Base-by-base conservation (phyloP, 1,139 yeast genomes). In the Saccharomycopsis hybrid region DNA sequence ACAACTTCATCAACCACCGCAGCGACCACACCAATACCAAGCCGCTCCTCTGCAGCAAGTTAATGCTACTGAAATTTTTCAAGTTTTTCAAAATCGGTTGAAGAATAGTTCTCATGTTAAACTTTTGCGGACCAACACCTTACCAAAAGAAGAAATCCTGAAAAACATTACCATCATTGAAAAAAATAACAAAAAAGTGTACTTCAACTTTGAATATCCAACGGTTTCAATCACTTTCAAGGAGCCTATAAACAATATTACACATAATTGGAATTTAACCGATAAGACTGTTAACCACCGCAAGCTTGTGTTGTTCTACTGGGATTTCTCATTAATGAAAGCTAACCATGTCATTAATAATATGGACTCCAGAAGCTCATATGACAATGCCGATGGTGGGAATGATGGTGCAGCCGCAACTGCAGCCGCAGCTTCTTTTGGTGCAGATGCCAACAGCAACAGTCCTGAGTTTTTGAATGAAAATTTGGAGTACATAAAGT, bases 301-400 rank as follows among this genome's bases (percentile, higher is more conserved):
- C 52, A 57, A 77, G 35, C 58, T 73, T 36, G 76, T 73, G 7
- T 58, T 62, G 37, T 69, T 73, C 54, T 58, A 64, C 9, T 71
- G 60, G 54, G 53, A 55, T n/a, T 53, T 48, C 30, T 29, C 43
- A 9, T 37, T 53, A 5, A 40, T 43, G 9, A 51, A 43, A 36
- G 46, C 50, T 24, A 48, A 48, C 33, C 51, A 47, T 32, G 48
- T 51, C 27, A 47, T 51, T 18, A 51, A 41, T 31, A 50, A 44
- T 13, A 35, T 13, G 24, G 30, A 29, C 11, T 29, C 28, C 27
- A 31, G 39, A 28, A 41, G 29, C 13, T 27, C 39, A 7, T 5
- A 25, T 4, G 37, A 39, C 8, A n/a, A 8, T 4, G 5, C 4
- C 30, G 7, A 28, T 29, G 30, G 28, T 35, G 38, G 44, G 2